phyloP scores from a whole-genome alignment of 257 asterid genomes.

The Echium plantagineum region DNA sequence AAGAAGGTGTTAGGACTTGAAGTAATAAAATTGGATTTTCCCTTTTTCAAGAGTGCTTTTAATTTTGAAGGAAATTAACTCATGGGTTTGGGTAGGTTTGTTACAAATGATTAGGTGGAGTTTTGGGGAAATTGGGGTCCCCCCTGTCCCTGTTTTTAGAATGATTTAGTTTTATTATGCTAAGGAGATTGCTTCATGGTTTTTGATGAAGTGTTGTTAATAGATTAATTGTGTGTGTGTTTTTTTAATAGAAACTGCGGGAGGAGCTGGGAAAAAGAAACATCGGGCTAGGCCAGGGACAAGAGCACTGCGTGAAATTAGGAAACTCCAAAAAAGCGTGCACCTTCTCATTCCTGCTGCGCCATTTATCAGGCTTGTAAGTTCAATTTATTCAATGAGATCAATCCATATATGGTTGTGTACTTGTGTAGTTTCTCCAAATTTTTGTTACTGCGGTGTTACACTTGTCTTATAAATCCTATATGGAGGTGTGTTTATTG shows the following conservation, averaged over 20 bases:
- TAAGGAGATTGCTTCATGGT: constrained; percentile 4
- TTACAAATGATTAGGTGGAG: no score
- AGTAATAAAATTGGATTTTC: no score
- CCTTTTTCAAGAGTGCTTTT: no score
- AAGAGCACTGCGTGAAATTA: constrained; percentile 75
- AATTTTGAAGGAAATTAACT: no score
- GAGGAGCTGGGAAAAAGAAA: constrained; percentile 21
- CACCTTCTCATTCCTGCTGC: constrained; percentile 75
- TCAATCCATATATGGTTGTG: neutral
- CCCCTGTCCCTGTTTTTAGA: no score
- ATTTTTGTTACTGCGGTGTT: neutral
- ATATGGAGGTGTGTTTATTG: constrained; percentile 3
- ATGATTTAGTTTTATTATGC: neutral
- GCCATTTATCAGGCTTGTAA: constrained; percentile 67
- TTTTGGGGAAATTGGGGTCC: no score
- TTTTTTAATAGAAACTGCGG: constrained; percentile 1
- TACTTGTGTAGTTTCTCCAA: neutral
- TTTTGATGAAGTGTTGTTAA: neutral
- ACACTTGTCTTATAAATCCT: neutral
- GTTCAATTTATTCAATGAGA: neutral
- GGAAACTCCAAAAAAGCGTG: constrained; percentile 55
- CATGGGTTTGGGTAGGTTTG: no score
- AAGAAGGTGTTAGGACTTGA: no score
- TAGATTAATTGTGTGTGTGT: constrained; percentile 3
- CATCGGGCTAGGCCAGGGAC: constrained; percentile 55